These are phyloP conservation scores for Diplocarpon rosae DNA, from an alignment of 2,329 filamentous ascomycete species.

Conservation along the genomic window DNA sequence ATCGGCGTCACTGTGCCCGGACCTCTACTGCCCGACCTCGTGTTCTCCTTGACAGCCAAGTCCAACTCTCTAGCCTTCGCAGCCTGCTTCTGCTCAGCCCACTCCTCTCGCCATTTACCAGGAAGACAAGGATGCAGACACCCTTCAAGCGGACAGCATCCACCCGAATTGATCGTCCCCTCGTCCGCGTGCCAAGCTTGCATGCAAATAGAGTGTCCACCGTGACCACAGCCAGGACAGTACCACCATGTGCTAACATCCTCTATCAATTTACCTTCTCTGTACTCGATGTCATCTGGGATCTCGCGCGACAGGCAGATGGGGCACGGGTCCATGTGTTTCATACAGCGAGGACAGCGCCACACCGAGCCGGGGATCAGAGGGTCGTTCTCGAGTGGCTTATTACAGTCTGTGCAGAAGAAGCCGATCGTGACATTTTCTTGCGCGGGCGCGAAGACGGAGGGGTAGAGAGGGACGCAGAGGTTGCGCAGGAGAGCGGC, in stretches of 20 bases:
- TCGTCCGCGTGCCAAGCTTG: constrained; percentile 43
- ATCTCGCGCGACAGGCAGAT: constrained; percentile 40
- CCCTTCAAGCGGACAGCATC: constrained; percentile 53
- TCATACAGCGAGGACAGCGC: constrained; percentile 49
- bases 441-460: constrained; percentile 43
- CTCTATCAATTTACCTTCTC: neutral
- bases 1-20: constrained; percentile 23
- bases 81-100: constrained; percentile 28
- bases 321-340: constrained; percentile 44
- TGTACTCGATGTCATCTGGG: constrained; percentile 4
- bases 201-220: constrained; percentile 50
- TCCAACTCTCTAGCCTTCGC: constrained; percentile 36
- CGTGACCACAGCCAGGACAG: constrained; percentile 51
- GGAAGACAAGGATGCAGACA: constrained; percentile 54
- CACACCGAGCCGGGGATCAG: constrained; percentile 33
- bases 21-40: constrained; percentile 9
- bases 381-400: constrained; percentile 35
- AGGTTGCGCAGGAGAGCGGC: constrained; percentile 51
- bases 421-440: constrained; percentile 43
- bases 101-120: constrained; percentile 39
- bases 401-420: constrained; percentile 44
- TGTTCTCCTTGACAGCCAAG: constrained; percentile 19
- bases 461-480: constrained; percentile 41
- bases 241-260: constrained; percentile 43
- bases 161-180: constrained; percentile 34